A percentile compares a stretch with the other conserved stretches of the same genome.
These are phyloP conservation scores for Candida sojae DNA, from an alignment of 1,139 yeast species.

Conservation along the genomic window DNA sequence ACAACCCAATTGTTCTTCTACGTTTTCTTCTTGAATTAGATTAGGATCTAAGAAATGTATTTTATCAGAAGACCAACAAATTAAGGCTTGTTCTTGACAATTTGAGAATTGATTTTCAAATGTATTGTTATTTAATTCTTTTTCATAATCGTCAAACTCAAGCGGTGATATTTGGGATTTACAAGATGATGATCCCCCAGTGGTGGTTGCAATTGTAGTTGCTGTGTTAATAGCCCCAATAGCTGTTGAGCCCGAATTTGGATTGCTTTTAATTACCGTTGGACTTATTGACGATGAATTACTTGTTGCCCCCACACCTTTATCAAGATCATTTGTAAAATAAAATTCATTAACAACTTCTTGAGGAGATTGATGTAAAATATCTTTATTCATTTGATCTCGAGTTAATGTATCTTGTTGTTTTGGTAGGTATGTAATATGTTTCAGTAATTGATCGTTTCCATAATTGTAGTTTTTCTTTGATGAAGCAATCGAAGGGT, in stretches of 20 bases:
- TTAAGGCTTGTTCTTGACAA: constrained; percentile 1
- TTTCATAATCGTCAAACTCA: neutral
- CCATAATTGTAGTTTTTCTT: neutral
- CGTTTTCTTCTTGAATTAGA: constrained; percentile 5
- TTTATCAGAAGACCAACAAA: constrained; percentile 11
- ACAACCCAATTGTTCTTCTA: neutral
- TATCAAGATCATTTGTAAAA: neutral
- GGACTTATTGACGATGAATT: constrained; percentile 1
- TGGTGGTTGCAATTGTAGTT: neutral
- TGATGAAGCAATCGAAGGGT: neutral
- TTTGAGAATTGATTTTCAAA: neutral
- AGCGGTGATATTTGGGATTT: constrained; percentile 2
- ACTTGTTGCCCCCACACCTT: neutral
- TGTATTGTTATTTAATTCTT: neutral
- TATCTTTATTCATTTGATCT: neutral
- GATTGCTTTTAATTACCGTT: neutral
- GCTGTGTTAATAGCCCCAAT: neutral
- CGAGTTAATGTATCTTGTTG: neutral
- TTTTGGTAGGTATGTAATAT: neutral
- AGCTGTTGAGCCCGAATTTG: constrained; percentile 8
- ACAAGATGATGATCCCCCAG: neutral
- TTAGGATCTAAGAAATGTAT: constrained; percentile 9
- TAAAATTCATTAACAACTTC: no score
- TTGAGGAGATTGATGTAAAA: neutral
- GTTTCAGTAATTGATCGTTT: neutral